These are phyloP conservation scores for Aquilaria yunnanensis DNA, from an alignment of 345 rosid genomes.

Conservation along the genomic window DNA sequence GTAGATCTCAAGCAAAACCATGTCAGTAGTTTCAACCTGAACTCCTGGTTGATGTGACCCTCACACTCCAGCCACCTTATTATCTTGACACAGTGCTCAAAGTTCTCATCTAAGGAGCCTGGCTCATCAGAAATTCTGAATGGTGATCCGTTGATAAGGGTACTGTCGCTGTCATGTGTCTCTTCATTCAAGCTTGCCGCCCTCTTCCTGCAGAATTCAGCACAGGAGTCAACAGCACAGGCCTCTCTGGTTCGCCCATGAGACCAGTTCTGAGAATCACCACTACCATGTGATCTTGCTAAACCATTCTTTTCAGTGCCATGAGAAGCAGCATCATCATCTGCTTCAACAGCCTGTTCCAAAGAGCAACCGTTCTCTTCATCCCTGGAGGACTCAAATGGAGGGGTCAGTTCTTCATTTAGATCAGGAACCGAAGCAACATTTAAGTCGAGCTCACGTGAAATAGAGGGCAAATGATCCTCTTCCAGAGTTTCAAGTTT, in stretches of 20 bases:
- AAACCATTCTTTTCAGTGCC: conserved; percentile 48
- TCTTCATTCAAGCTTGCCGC: conserved; percentile 45
- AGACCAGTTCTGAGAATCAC: conserved; percentile 46
- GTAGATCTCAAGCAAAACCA: conserved; percentile 94
- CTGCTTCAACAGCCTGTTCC: conserved; percentile 52
- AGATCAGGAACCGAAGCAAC: conserved; percentile 81
- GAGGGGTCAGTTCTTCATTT: conserved; percentile 85
- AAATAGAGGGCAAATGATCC: conserved; percentile 38
- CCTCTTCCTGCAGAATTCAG: conserved; percentile 62
- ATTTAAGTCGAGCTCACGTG: conserved; percentile 73
- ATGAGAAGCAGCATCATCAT: conserved; percentile 71
- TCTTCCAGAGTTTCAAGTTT: conserved; percentile 29
- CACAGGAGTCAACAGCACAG: conserved; percentile 54
- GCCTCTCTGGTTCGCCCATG: conserved; percentile 40
- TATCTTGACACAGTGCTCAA: conserved; percentile 80
- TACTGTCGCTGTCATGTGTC: conserved; percentile 80
- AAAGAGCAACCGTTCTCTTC: conserved; percentile 72
- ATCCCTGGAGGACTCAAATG: conserved; percentile 73
- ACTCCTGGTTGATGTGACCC: conserved; percentile 68
- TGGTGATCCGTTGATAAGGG: conserved; percentile 61
- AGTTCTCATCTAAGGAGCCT: conserved; percentile 68
- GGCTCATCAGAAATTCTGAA: conserved; percentile 32
- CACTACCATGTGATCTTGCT: conserved; percentile 59
- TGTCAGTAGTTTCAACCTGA: conserved; percentile 81
- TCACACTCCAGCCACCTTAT: conserved; percentile 78